Conservation (phyloP, 1,284 basidiomycete species). For the Flammula alnicola region DNA sequence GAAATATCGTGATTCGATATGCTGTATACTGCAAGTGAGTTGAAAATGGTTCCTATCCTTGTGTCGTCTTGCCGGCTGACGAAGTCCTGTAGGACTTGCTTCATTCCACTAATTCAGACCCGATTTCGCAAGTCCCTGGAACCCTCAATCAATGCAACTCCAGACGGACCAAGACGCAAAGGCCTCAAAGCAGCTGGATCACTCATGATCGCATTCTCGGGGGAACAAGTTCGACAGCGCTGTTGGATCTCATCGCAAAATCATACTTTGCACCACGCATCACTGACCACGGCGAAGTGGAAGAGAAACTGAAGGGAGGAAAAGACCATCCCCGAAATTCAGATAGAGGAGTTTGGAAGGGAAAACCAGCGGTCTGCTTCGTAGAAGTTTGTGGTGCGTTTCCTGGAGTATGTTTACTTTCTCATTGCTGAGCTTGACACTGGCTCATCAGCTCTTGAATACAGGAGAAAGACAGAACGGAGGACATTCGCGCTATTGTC, state of each 20-base stretch:
- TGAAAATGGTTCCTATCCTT: neutral
- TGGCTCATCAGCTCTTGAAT: conserved; percentile 22
- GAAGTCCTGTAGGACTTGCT: conserved; percentile 58
- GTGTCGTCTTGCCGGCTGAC: neutral
- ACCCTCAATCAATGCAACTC: conserved; percentile 60
- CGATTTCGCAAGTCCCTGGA: conserved; percentile 73
- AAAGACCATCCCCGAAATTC: conserved; percentile 66
- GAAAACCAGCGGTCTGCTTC: conserved; percentile 62
- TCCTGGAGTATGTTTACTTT: conserved; percentile 52
- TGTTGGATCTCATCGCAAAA: conserved; percentile 69
- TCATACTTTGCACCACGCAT: conserved; percentile 54
- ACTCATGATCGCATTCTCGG: conserved; percentile 70
- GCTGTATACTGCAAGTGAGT: conserved; percentile 83
- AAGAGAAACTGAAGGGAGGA: conserved; percentile 52
- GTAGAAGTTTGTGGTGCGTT: conserved; percentile 70
- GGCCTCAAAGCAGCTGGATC: conserved; percentile 68
- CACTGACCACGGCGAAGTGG: too few relatives aligned
- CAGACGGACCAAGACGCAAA: conserved; percentile 52
- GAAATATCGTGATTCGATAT: conserved; percentile 76
- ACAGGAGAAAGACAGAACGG: conserved; percentile 60
- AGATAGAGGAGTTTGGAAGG: conserved; percentile 55
- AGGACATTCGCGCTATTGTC: conserved; percentile 53
- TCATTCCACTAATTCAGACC: conserved; percentile 59
- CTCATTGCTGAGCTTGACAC: conserved; percentile 6
- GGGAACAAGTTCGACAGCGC: conserved; percentile 74